Evolutionary conservation across 2,329 filamentous ascomycete species (phyloP), one percentile per base, ranked within the genome.

Genomic region (Cladophialophora yegresii): DNA sequence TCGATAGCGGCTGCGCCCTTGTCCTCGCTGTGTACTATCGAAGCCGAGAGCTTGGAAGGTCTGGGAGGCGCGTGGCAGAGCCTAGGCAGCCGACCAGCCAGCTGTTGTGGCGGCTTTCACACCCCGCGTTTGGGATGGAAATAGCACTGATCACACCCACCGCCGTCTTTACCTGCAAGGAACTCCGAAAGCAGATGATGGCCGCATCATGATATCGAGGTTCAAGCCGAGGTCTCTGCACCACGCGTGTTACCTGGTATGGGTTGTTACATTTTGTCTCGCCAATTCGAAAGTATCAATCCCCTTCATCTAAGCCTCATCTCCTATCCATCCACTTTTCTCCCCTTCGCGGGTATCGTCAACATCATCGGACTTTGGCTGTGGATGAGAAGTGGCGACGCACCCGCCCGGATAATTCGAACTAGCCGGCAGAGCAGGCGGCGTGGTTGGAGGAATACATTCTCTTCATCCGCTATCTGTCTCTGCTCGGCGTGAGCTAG

Each of bases 111-210:
- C 26, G 13, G 30, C 26, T 30, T 20, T 40, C 30, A 32, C 55
- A 58, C 55, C 55, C 55, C 55, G 55, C 55, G 40, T 58, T 49
- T 49, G 26, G 23, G 55, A 32, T 40, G 30, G 55, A 49, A 58
- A 58, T 58, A 58, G 55, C 23, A 47, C 32, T 50, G 20, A 50
- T 20, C n/a, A 50, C 47, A 50, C 12, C 47, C 23, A 9, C 47
- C 20, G 10, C 47, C 20, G 26, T 26, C 23, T 50, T 12, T 13
- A 7, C 7, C 10, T 20, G 45, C 45, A 9, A 22, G n/a, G 45
- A 49, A 20, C 45, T 49, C 23, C 45, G 20, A 20, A 13, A 26
- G 10, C 22, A 3, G 9, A 26, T 22, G 55, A 49, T 33, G 40
- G 32, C 55, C 23, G 54, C 33, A 33, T 43, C 10, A 43, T 8